These are phyloP conservation scores for Sideroxylon spinosum DNA, from an alignment of 179 eudicot genomes.

Conservation along the genomic window DNA sequence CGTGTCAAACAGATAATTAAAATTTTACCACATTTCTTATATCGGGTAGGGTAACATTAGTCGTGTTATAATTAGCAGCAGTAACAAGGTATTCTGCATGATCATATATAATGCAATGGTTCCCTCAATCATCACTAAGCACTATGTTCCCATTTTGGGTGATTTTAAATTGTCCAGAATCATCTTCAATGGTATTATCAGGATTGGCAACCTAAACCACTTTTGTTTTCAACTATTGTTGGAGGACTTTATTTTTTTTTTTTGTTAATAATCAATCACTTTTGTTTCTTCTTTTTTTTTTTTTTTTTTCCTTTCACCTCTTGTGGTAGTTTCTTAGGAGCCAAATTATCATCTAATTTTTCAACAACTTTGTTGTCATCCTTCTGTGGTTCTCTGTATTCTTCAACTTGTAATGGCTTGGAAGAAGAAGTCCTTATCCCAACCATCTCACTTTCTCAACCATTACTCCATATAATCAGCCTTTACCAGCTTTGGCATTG, in stretches of 20 bases:
- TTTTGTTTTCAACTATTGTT: slow-evolving; percentile 1
- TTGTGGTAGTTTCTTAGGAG: neutral
- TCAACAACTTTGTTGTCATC: neutral
- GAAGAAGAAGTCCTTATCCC: neutral
- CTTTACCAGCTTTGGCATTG: slow-evolving; percentile 66
- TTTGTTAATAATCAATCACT: neutral
- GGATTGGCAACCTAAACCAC: too few relatives aligned
- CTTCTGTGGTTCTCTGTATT: too few relatives aligned
- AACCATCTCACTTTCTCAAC: slow-evolving; percentile 35
- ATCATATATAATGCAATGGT: too few relatives aligned
- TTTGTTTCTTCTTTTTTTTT: neutral
- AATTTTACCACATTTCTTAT: too few relatives aligned
- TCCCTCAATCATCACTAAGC: too few relatives aligned
- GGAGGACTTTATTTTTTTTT: neutral
- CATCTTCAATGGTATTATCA: too few relatives aligned
- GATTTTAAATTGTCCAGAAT: too few relatives aligned
- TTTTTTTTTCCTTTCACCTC: neutral
- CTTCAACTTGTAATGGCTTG: slow-evolving; percentile 8
- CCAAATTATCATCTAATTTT: neutral
- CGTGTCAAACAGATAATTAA: too few relatives aligned
- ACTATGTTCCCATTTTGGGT: too few relatives aligned
- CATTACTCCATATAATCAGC: slow-evolving; percentile 26
- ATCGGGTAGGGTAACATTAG: too few relatives aligned
- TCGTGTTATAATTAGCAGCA: too few relatives aligned
- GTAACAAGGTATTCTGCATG: too few relatives aligned